Percentiles rank a stretch among this genome's conserved stretches.
phyloP scores from a whole-genome alignment of 306 rosid species.

The Chamaecrista fasciculata region DNA sequence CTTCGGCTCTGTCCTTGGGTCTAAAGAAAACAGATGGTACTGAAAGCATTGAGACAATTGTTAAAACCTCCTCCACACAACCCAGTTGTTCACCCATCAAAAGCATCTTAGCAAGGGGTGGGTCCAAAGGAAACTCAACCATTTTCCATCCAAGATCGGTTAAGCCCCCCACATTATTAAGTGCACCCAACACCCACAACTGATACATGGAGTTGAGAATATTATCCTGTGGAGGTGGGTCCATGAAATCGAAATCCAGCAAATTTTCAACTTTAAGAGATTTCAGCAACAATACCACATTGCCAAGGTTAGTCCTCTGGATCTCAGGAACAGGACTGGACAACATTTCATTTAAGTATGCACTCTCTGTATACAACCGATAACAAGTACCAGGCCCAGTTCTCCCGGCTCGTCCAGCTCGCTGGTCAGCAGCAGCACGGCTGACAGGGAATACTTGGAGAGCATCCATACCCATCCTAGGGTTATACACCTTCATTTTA shows the following conservation, averaged over 20 bases:
- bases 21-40: constrained; percentile 97
- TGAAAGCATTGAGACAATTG: constrained; percentile 96
- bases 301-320: constrained; percentile 95
- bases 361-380: constrained; percentile 82
- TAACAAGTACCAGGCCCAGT: constrained; percentile 99
- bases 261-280: constrained; percentile 93
- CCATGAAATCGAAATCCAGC: constrained; percentile 98
- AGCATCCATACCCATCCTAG: constrained; percentile 99
- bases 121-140: constrained; percentile 98
- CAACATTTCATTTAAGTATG: constrained; percentile 85
- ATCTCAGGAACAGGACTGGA: constrained; percentile 96
- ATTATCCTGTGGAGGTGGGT: constrained; percentile 97
- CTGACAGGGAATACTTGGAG: constrained; percentile 97
- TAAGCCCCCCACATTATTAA: constrained; percentile 84
- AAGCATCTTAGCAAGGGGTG: constrained; percentile 98
- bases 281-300: constrained; percentile 87
- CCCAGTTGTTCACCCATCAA: constrained; percentile 80
- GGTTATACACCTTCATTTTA: constrained; percentile 97
- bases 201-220: constrained; percentile 99
- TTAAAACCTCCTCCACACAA: constrained; percentile 84
- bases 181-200: constrained; percentile 97
- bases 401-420: constrained; percentile 98
- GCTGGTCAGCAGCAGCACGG: constrained; percentile 99
- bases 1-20: constrained; percentile 94
- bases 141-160: constrained; percentile 97